Evolutionary conservation across 805 yeast species (phyloP).

Genomic region (Ogataea naganishii): DNA sequence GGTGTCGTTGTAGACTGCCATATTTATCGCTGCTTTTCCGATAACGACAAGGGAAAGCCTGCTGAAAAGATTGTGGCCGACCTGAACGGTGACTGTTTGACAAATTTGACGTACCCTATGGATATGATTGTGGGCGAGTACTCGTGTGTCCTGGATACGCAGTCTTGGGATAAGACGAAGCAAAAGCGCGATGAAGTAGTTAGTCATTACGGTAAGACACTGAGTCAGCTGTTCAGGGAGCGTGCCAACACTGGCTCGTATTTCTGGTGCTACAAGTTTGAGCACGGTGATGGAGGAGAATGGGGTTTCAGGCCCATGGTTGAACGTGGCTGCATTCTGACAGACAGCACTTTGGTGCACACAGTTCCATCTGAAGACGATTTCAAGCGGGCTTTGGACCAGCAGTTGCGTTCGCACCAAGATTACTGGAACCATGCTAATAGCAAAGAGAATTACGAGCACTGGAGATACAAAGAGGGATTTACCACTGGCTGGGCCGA

Average conservation of each 20-base stretch:
- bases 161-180: constrained; percentile 53
- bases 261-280: constrained; percentile 89
- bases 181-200: constrained; percentile 47
- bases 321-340: constrained; percentile 48
- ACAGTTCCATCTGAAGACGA: constrained; percentile 30
- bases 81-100: constrained; percentile 39
- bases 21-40: constrained; percentile 78
- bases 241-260: constrained; percentile 64
- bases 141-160: constrained; percentile 76
- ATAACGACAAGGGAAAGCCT: constrained; percentile 54
- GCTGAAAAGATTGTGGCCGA: constrained; percentile 59
- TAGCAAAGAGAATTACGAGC: constrained; percentile 59
- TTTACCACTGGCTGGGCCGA: constrained; percentile 72
- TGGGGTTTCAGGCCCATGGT: constrained; percentile 87
- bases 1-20: constrained; percentile 81
- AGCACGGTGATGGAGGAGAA: constrained; percentile 89
- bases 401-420: constrained; percentile 37
- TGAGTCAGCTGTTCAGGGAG: constrained; percentile 36
- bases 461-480: constrained; percentile 76
- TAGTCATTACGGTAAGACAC: constrained; percentile 50
- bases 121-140: constrained; percentile 86
- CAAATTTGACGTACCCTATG: constrained; percentile 34
- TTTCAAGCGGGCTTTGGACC: constrained; percentile 30
- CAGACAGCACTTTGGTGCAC: constrained; percentile 11
- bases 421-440: constrained; percentile 62